Conservation (phyloP, 371 early-diverging fungal species). For the Actinomortierella wolfii region DNA sequence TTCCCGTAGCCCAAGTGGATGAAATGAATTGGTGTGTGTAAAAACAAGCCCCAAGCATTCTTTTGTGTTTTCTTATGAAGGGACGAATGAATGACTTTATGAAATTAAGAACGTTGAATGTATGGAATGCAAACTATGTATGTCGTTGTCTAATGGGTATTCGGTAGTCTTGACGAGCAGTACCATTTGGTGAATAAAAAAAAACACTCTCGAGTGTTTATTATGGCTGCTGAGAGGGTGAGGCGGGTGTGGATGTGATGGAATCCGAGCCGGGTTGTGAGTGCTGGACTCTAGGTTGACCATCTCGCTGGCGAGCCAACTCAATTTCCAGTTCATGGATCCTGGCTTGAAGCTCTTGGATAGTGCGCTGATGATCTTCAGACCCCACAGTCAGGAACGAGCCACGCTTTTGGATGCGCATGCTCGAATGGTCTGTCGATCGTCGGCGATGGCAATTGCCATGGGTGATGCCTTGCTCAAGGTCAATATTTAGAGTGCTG, state of each 20-base stretch:
- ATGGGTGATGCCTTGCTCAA: conserved; percentile 8
- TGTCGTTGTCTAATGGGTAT: too few species aligned
- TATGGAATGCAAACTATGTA: too few species aligned
- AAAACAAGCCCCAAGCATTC: not conserved
- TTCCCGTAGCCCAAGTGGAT: too few species aligned
- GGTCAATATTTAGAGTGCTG: conserved; percentile 2
- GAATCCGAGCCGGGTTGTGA: not conserved
- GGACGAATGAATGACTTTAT: not conserved
- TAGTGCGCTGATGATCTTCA: conserved; percentile 15
- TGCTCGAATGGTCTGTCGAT: too few species aligned
- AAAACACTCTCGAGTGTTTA: too few species aligned
- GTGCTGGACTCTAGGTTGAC: not conserved
- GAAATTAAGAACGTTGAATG: too few species aligned
- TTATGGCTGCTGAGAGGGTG: not conserved
- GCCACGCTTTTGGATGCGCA: conserved; percentile 11
- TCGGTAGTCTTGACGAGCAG: too few species aligned
- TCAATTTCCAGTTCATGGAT: conserved; percentile 30
- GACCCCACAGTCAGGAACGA: conserved; percentile 6
- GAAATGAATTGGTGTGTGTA: too few species aligned
- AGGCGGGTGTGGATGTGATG: not conserved
- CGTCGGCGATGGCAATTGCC: not conserved
- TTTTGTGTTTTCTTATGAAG: not conserved
- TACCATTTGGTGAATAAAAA: too few species aligned
- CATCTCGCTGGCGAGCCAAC: conserved; percentile 4
- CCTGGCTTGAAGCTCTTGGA: conserved; percentile 20